A percentile compares a stretch with the other conserved stretches of the same genome.
Evolutionary conservation across 1,139 yeast genomes (phyloP).

Genomic region (Hyphopichia burtonii): DNA sequence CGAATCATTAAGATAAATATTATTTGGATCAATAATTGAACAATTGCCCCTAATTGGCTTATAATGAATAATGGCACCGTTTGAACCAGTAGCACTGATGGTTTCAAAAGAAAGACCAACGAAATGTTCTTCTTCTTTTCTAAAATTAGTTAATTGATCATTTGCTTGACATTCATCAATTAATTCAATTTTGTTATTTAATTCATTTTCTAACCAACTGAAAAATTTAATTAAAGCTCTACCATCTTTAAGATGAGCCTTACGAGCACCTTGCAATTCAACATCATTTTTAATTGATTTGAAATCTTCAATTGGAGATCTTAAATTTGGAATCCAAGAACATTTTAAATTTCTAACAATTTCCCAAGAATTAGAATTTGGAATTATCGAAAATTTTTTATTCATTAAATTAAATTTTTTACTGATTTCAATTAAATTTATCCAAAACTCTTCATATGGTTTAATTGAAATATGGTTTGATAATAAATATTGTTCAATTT

Average conservation of each 20-base stretch:
- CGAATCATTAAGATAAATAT: constrained; percentile 84
- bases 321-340: constrained; percentile 41
- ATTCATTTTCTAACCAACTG: constrained; percentile 79
- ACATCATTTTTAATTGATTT: constrained; percentile 74
- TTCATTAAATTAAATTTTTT: constrained; percentile 37
- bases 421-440: constrained; percentile 44
- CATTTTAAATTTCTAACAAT: constrained; percentile 54
- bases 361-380: constrained; percentile 80
- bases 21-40: constrained; percentile 68
- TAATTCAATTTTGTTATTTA: constrained; percentile 52
- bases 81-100: constrained; percentile 89
- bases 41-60: constrained; percentile 59
- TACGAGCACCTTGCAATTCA: constrained; percentile 74
- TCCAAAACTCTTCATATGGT: constrained; percentile 59
- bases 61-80: constrained; percentile 92
- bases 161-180: constrained; percentile 83
- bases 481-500: constrained; percentile 31
- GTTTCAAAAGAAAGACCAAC: constrained; percentile 89
- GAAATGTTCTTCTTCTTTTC: constrained; percentile 62
- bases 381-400: constrained; percentile 49
- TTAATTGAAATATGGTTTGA: constrained; percentile 45
- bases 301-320: constrained; percentile 66
- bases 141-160: constrained; percentile 60
- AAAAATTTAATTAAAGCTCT: constrained; percentile 75
- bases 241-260: constrained; percentile 87